These are phyloP conservation scores for Rhizopogon sp. DNA, from an alignment of 768 basidiomycete species.

Conservation along the genomic window DNA sequence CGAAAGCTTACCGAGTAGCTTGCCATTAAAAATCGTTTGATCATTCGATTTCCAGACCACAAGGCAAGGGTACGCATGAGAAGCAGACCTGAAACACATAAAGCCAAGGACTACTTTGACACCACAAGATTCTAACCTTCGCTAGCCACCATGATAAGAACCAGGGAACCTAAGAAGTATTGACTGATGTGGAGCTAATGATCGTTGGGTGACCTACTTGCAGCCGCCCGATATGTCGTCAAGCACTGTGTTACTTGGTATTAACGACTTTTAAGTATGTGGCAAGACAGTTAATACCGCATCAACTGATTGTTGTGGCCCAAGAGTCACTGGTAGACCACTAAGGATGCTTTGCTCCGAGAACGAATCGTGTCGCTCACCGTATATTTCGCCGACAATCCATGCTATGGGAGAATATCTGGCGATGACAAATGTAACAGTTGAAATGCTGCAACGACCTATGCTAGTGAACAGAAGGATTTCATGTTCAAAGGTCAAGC, in stretches of 20 bases:
- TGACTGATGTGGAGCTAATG: background rate
- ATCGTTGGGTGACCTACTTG: background rate
- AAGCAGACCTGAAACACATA: slow-evolving; percentile 2
- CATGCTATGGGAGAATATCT: slow-evolving; percentile 5
- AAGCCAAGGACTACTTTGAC: background rate
- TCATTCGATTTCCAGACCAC: background rate
- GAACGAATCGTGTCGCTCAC: background rate
- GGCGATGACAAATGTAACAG: slow-evolving; percentile 2
- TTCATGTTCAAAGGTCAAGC: slow-evolving; percentile 4
- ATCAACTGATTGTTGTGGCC: background rate
- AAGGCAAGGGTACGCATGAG: slow-evolving; percentile 9
- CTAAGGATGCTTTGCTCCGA: background rate
- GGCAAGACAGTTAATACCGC: background rate
- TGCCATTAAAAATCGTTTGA: background rate
- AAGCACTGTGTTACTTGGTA: background rate
- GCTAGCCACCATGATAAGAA: slow-evolving; percentile 3
- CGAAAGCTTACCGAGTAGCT: background rate
- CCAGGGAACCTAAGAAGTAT: background rate
- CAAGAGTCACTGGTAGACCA: background rate
- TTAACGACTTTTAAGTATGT: background rate
- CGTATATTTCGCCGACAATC: background rate
- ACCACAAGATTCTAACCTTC: background rate
- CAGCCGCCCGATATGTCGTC: slow-evolving; percentile 1
- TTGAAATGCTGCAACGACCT: background rate
- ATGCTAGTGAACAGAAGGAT: background rate